Evolutionary conservation across 495 filamentous ascomycete species (phyloP), one percentile per base, ranked within the genome.

Genomic region (Delitschia confertaspora): DNA sequence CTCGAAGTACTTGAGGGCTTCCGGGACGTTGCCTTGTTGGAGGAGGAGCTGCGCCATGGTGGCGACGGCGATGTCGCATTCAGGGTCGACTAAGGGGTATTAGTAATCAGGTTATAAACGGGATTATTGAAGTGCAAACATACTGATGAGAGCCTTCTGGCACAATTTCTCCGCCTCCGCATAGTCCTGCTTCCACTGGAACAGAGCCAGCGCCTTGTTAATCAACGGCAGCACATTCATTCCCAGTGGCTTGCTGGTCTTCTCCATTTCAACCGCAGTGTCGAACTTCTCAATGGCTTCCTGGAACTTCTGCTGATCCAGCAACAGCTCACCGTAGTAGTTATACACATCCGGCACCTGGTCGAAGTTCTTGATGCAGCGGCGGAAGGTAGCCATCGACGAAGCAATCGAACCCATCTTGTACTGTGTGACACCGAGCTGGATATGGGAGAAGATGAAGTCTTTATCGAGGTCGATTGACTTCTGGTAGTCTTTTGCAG

Each of bases 401-500:
- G 88, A 95, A 3, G 91, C 91, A 35, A 96, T 83, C 7, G 87
- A 95, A 43, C 91, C 93, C 86, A 95, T 93, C 79, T 99, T 99
- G 69, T 99, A 99, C 66, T 99, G 91, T 33, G 91, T 99, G 29
- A 99, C 91, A 66, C 91, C 91, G 38, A 99, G 84, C 64, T 99
- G 91, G 55, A 99, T 96, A 71, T 98, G 91, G 7, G 91, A 96
- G 73, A 93, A 98, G 69, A 98, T 98, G 65, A 98, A 98, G 42
- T 83, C 80, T 32, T 73, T 69, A 71, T 98, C 91, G 27, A 98
- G 77, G 55, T 96, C 91, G 60, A 98, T 99, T 14, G 91, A 96
- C 68, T 93, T 94, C 61, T 99, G 91, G 67, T 99, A 99, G 65
- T 99, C 91, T 68, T 91, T 93, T 17, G 89, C 88, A 9, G 91